Evolutionary conservation across 768 basidiomycete genomes (phyloP).

Genomic region (Tulasnella sp.): DNA sequence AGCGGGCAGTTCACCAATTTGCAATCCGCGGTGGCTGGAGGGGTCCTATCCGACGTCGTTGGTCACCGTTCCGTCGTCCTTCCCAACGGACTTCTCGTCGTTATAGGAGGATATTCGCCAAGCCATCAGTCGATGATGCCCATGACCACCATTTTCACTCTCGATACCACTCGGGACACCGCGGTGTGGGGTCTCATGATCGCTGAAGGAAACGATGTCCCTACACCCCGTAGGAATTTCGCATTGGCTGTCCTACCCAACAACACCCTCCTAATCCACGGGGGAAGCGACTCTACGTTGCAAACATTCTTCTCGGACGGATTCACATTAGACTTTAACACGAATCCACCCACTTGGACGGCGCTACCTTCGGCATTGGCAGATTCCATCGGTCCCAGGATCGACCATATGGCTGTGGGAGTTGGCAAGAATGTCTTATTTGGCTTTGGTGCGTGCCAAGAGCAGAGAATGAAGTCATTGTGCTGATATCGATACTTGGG

Average conservation of each 20-base stretch:
- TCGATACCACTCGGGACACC: constrained; percentile 58
- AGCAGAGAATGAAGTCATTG: background rate
- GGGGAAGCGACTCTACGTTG: constrained; percentile 63
- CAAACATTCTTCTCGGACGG: constrained; percentile 66
- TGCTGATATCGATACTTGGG: background rate
- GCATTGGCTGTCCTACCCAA: constrained; percentile 55
- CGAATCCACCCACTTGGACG: constrained; percentile 64
- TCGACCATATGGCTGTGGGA: constrained; percentile 73
- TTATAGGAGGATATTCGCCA: constrained; percentile 68
- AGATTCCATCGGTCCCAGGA: constrained; percentile 60
- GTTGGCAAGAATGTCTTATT: constrained; percentile 68
- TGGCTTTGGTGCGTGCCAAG: constrained; percentile 66
- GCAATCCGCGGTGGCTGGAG: constrained; percentile 55
- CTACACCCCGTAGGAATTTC: constrained; percentile 62
- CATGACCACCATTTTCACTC: constrained; percentile 61
- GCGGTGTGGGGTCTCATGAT: constrained; percentile 56
- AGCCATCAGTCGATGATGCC: constrained; percentile 52
- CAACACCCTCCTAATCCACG: constrained; percentile 71
- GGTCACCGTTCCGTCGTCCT: constrained; percentile 77
- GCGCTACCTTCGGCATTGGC: constrained; percentile 52
- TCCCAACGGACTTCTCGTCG: constrained; percentile 65
- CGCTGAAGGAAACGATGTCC: constrained; percentile 53
- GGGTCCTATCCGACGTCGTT: constrained; percentile 59
- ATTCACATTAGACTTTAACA: constrained; percentile 65
- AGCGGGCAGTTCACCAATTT: constrained; percentile 59